These are phyloP conservation scores for Paecilomyces dactylethromorphus DNA, from an alignment of 2,329 filamentous ascomycete genomes.

Conservation along the genomic window DNA sequence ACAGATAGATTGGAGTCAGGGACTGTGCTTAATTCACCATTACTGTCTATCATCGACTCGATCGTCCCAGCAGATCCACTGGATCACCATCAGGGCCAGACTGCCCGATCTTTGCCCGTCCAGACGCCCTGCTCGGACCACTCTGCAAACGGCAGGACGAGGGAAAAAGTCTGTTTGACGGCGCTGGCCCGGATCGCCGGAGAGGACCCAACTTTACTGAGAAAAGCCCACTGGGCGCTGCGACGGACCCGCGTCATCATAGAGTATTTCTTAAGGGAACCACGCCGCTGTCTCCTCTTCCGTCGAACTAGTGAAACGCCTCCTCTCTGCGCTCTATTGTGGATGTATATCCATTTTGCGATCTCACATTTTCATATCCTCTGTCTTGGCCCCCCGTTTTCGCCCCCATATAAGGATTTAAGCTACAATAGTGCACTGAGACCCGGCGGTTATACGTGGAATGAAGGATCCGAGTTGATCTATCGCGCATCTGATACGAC, in stretches of 20 bases:
- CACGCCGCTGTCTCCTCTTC: background rate
- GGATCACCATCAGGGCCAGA: background rate
- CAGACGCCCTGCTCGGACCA: background rate
- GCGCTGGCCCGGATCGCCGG: slow-evolving; percentile 2
- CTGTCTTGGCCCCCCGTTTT: background rate
- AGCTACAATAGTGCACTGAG: background rate
- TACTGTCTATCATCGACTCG: too few relatives aligned
- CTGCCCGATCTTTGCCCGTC: background rate
- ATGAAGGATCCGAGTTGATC: background rate
- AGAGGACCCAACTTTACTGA: background rate
- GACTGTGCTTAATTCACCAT: too few relatives aligned
- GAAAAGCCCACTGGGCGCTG: background rate
- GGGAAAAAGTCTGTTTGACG: background rate
- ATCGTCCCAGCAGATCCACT: too few relatives aligned
- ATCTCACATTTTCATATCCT: background rate
- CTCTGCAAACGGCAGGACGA: background rate
- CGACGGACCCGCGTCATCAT: slow-evolving; percentile 2
- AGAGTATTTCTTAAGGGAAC: slow-evolving; percentile 2
- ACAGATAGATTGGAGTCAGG: too few relatives aligned
- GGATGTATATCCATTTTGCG: background rate
- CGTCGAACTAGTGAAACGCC: background rate
- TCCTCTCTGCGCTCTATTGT: background rate
- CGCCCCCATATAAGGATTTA: background rate
- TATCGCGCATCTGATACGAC: background rate
- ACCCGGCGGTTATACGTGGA: background rate